Conservation (phyloP, 2,329 filamentous ascomycete species). For the Helicocarpus griseus region DNA sequence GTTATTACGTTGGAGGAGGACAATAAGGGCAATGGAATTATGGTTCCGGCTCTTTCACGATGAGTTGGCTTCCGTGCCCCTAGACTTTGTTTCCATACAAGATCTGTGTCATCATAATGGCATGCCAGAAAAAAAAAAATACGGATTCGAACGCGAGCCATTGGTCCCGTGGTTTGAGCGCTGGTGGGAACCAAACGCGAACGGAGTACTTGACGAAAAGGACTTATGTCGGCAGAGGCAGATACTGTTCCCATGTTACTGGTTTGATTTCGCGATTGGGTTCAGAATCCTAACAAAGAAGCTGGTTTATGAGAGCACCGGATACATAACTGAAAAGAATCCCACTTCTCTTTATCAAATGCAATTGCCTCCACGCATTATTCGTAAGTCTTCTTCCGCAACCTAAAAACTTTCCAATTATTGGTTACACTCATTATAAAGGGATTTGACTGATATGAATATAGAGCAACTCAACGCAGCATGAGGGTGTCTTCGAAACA, state of each 20-base stretch:
- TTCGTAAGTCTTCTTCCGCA: background rate
- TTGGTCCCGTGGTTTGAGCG: background rate
- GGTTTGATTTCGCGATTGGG: background rate
- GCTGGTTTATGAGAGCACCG: background rate
- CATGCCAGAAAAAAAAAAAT: slow-evolving; percentile 6
- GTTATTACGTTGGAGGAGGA: background rate
- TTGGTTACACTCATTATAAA: background rate
- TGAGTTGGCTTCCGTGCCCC: background rate
- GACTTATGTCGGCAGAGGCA: background rate
- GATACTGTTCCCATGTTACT: background rate
- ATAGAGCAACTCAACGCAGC: background rate
- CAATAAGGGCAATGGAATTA: slow-evolving; percentile 3
- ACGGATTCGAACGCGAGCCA: background rate
- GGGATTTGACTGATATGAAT: background rate
- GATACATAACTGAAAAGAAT: background rate
- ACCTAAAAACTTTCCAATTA: too few relatives aligned
- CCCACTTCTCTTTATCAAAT: background rate
- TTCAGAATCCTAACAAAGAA: background rate
- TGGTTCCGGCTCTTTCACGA: slow-evolving; percentile 3
- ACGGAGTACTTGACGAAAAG: background rate
- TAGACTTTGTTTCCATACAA: background rate
- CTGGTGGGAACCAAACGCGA: background rate
- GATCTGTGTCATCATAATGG: slow-evolving; percentile 1
- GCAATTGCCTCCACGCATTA: background rate
- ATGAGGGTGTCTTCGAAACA: background rate